Conservation (phyloP, 768 basidiomycete species). For the Neoboletus subvelutipes region DNA sequence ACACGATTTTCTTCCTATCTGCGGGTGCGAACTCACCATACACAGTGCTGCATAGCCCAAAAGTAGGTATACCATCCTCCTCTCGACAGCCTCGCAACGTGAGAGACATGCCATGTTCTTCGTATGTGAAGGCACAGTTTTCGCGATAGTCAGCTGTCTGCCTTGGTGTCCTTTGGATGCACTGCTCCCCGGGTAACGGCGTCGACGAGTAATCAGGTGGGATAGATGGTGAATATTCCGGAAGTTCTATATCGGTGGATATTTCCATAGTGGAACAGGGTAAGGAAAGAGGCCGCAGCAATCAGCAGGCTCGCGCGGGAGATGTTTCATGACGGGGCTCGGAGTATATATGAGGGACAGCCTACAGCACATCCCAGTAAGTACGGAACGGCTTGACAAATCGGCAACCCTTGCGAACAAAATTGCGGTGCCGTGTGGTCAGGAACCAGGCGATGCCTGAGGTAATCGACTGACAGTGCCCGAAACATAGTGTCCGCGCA, state of each 20-base stretch:
- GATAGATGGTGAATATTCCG: conserved; percentile 53
- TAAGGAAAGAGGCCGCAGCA: background rate
- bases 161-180: conserved; percentile 48
- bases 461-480: conserved; percentile 8
- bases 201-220: conserved; percentile 60
- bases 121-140: conserved; percentile 31
- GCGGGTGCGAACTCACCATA: conserved; percentile 29
- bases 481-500: conserved; percentile 5
- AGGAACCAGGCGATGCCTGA: conserved; percentile 21
- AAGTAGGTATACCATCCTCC: conserved; percentile 29
- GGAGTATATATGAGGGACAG: conserved; percentile 25
- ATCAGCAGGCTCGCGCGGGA: conserved; percentile 1
- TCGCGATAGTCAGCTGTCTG: conserved; percentile 9
- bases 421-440: conserved; percentile 13
- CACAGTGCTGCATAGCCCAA: conserved; percentile 31
- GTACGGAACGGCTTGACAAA: conserved; percentile 5
- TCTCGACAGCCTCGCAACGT: conserved; percentile 33
- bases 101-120: conserved; percentile 31
- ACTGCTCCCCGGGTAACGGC: conserved; percentile 50
- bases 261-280: conserved; percentile 15
- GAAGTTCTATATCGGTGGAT: conserved; percentile 30
- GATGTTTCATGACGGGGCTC: background rate
- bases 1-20: conserved; percentile 26
- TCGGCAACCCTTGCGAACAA: conserved; percentile 1
- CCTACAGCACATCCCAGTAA: conserved; percentile 2